Base-by-base conservation (phyloP, 1,284 basidiomycete species). In the Sphagnurus paluster region DNA sequence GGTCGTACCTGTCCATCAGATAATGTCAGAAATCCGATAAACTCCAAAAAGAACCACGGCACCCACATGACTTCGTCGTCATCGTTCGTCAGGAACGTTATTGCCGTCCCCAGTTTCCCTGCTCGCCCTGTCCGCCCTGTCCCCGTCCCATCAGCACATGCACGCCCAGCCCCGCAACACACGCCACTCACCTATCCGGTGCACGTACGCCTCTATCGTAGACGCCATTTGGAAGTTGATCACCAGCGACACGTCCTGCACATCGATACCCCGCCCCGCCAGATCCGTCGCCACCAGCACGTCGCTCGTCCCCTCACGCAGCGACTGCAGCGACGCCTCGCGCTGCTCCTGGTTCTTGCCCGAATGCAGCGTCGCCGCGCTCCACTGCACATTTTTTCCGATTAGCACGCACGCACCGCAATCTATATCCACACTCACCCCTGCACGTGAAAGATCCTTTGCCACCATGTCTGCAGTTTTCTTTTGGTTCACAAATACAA, bases 401-500 rank as follows among this genome's bases (percentile, higher is more conserved):
- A 29, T 52, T 42, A 53, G 39, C 42, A 16, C 21, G 21, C 29
- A n/a, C 17, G 11, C 23, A 43, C 59, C 55, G 43, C 37, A 43
- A 49, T 34, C 36, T 47, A 36, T 37, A 47, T 25, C 21, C 11
- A 42, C 17, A 59, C 57, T 39, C 64, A 92, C 83, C 33, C 91
- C 91, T 29, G 85, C 87, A 45, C 92, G 87, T 42, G 85, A 82
- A 6, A 99, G 74, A 61, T 97, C 94, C 65, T 92, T 92, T 30
- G 92, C 88, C 17, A 99, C 90, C 82, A 92, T 88, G 62, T 99
- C 96, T 36, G 95, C 96, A 5, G 92, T 95, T 76, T 96, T 96
- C 77, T 98, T 99, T 69, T 98, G 95, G 69, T 98, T 99, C 74
- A 98, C 94, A 70, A 99, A 99, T 10, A 96, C 90, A 56, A 99